phyloP scores from a whole-genome alignment of 768 basidiomycete species.

The Rhizopogon vulgaris region DNA sequence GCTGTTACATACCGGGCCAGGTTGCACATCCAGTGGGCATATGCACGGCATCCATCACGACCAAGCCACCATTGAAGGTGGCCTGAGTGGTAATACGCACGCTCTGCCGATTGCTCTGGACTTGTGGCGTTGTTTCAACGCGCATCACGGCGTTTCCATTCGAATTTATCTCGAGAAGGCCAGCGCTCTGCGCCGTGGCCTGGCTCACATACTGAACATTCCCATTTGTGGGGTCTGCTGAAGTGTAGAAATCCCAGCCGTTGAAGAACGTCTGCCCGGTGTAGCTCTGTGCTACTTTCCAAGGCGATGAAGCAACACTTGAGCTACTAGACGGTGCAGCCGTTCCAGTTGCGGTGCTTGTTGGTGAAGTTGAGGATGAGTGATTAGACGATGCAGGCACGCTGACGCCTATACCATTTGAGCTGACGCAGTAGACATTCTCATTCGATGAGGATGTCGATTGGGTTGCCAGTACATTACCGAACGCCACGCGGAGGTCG shows the following conservation, averaged over 20 bases:
- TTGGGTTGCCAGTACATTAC: constrained; percentile 43
- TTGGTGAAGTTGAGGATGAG: constrained; percentile 17
- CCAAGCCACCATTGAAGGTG: constrained; percentile 57
- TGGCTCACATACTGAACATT: constrained; percentile 63
- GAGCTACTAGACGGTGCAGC: constrained; percentile 13
- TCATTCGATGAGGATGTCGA: constrained; percentile 22
- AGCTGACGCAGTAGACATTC: constrained; percentile 31
- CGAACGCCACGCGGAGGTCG: constrained; percentile 65
- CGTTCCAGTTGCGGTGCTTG: constrained; percentile 4
- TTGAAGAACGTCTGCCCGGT: constrained; percentile 72
- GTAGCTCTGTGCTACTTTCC: constrained; percentile 55
- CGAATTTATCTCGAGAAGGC: constrained; percentile 59
- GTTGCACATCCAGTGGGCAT: constrained; percentile 89
- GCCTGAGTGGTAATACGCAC: constrained; percentile 69
- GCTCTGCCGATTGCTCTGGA: constrained; percentile 63
- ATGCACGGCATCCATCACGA: constrained; percentile 80
- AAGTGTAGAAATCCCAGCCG: constrained; percentile 70
- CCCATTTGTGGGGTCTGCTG: constrained; percentile 72
- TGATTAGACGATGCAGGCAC: constrained; percentile 7
- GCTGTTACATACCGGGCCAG: constrained; percentile 51
- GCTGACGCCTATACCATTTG: constrained; percentile 12
- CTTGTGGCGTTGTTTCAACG: constrained; percentile 76
- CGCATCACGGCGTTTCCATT: constrained; percentile 81
- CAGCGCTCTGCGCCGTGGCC: constrained; percentile 48
- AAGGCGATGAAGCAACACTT: constrained; percentile 38